Conservation (phyloP, 805 yeast genomes). For the Yarrowia alimentaria region DNA sequence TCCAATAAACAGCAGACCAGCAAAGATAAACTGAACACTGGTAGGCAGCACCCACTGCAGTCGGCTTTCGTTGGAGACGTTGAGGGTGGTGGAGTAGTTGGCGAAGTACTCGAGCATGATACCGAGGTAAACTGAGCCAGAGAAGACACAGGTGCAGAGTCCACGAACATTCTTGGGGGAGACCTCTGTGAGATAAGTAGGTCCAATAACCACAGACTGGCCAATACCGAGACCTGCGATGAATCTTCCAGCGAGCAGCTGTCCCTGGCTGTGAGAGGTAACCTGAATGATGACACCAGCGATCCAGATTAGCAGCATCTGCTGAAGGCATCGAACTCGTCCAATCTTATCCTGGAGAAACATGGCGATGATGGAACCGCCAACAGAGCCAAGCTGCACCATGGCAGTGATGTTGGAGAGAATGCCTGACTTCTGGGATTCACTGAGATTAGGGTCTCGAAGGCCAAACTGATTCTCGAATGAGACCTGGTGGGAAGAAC, state of each 20-base stretch:
- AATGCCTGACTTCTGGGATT: conserved; percentile 43
- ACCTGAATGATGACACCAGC: conserved; percentile 51
- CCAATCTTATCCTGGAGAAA: conserved; percentile 52
- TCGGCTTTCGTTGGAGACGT: conserved; percentile 42
- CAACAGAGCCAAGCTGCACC: conserved; percentile 58
- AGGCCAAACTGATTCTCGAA: conserved; percentile 45
- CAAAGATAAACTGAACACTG: conserved; percentile 41
- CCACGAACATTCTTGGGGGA: conserved; percentile 56
- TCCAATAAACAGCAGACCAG: conserved; percentile 47
- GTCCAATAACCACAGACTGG: conserved; percentile 57
- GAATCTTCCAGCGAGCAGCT: conserved; percentile 56
- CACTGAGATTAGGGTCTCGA: conserved; percentile 42
- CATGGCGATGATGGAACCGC: conserved; percentile 53
- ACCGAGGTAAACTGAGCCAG: conserved; percentile 61
- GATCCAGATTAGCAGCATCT: conserved; percentile 47
- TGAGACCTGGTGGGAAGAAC: conserved; percentile 48
- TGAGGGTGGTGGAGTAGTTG: conserved; percentile 52
- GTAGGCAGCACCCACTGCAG: conserved; percentile 57
- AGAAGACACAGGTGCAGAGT: conserved; percentile 51
- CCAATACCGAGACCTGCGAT: conserved; percentile 59
- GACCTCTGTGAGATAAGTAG: conserved; percentile 53
- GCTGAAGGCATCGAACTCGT: conserved; percentile 49
- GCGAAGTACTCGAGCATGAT: conserved; percentile 48
- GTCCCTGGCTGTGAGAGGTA: conserved; percentile 48
- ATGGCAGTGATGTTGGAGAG: conserved; percentile 56